phyloP scores from a whole-genome alignment of 805 yeast genomes.

The Wickerhamiella hasegawae region DNA sequence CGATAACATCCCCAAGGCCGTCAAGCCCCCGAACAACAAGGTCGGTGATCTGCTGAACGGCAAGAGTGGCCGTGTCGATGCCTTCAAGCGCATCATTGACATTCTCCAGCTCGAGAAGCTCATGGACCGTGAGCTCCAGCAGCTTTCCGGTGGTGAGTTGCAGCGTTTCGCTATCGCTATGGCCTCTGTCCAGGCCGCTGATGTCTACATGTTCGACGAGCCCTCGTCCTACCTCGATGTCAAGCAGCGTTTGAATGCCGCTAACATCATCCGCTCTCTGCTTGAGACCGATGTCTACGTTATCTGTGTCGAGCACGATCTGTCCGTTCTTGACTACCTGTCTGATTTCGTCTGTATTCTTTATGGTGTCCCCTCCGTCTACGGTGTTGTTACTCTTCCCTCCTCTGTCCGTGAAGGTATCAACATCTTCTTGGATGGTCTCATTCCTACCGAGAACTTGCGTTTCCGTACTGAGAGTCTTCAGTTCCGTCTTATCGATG shows the following conservation, averaged over 20 bases:
- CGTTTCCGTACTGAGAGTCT: slow-evolving; percentile 92
- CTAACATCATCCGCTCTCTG: slow-evolving; percentile 78
- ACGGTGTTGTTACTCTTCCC: slow-evolving; percentile 97
- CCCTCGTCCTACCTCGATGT: slow-evolving; percentile 98
- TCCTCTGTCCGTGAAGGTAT: slow-evolving; percentile 97
- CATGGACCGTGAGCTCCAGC: slow-evolving; percentile 71
- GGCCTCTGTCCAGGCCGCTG: slow-evolving; percentile 89
- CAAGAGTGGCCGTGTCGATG: slow-evolving; percentile 57
- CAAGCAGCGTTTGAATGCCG: slow-evolving; percentile 96
- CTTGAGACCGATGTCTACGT: slow-evolving; percentile 62
- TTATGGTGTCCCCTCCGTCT: slow-evolving; percentile 96
- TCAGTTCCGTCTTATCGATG: slow-evolving; percentile 85
- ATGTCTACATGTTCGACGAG: slow-evolving; percentile 98
- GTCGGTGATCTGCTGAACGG: slow-evolving; percentile 73
- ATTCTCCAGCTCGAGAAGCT: slow-evolving; percentile 63
- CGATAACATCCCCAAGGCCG: slow-evolving; percentile 92
- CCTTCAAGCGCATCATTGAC: slow-evolving; percentile 46
- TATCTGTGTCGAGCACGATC: slow-evolving; percentile 96
- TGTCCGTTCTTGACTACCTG: slow-evolving; percentile 90
- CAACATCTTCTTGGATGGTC: slow-evolving; percentile 95
- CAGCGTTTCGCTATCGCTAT: slow-evolving; percentile 97
- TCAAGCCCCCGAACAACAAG: slow-evolving; percentile 67
- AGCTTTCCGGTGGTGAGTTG: slow-evolving; percentile 95
- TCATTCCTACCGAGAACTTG: slow-evolving; percentile 90
- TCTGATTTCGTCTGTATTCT: slow-evolving; percentile 94